A percentile compares a stretch with the other conserved stretches of the same genome.
Evolutionary conservation across 2,329 filamentous ascomycete genomes (phyloP).

Genomic region (Fusarium duplospermum): DNA sequence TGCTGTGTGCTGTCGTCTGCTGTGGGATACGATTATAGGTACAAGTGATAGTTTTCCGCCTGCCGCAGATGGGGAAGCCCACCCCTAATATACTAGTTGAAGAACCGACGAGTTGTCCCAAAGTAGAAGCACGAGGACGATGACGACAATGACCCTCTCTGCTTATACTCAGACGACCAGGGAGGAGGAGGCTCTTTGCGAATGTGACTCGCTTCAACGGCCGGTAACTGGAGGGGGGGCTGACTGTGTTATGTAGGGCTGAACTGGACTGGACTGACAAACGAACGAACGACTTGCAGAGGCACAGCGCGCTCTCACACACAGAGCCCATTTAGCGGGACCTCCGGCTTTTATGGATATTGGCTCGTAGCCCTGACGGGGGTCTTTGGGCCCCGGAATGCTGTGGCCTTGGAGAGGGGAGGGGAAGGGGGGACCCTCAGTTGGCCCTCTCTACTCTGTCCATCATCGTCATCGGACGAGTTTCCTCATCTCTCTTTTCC

Average conservation of each 20-base stretch:
- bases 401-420: slow-evolving; percentile 6
- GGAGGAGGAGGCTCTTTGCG: background rate
- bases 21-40: background rate
- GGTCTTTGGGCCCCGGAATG: slow-evolving; percentile 12
- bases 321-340: slow-evolving; percentile 31
- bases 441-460: slow-evolving; percentile 4
- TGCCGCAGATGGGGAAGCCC: background rate
- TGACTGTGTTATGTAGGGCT: slow-evolving; percentile 39
- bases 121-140: background rate
- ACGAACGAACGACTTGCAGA: slow-evolving; percentile 21
- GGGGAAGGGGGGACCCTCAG: slow-evolving; percentile 9
- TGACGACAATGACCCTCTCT: background rate
- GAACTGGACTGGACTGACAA: slow-evolving; percentile 15
- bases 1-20: background rate
- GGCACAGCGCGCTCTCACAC: slow-evolving; percentile 12
- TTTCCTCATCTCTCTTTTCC: slow-evolving; percentile 39
- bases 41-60: background rate
- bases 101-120: background rate
- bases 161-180: background rate
- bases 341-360: slow-evolving; percentile 38
- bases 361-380: slow-evolving; percentile 18
- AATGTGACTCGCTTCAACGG: slow-evolving; percentile 3
- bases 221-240: background rate
- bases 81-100: slow-evolving; percentile 2
- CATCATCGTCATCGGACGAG: slow-evolving; percentile 23